Evolutionary conservation across 2,329 filamentous ascomycete species (phyloP), one percentile per base, ranked within the genome.

Genomic region (Cladosporium phlei): DNA sequence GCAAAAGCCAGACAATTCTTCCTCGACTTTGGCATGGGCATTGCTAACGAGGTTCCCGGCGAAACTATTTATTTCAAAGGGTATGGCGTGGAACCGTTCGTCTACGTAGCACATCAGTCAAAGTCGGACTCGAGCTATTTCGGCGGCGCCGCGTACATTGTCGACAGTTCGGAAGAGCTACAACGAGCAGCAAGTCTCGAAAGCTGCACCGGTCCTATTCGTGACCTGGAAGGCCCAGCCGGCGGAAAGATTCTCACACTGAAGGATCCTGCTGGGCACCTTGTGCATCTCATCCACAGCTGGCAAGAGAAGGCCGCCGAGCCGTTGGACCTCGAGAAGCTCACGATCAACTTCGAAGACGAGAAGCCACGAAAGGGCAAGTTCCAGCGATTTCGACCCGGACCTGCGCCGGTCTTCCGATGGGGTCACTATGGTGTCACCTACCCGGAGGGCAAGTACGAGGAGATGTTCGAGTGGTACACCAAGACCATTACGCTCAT

Each of bases 351-450:
- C 34, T 57, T 55, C 42, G 58, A 62, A 34, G 48, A 54, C 29
- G 56, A 59, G 20, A 66, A 65, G 50, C 59, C 55, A 3, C 38
- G 63, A 34, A 47, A 49, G 16, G 52, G 59, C 21, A 42, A 50
- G 7, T 65, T 65, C 49, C 57, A 63, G 22, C 56, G 64, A 4
- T 62, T 66, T 47, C 62, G 64, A 25, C 66, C 67, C 0, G 70
- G 70, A 1, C 70, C 70, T 3, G 70, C 70, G 0, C 67, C 68
- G 1, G 65, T 73, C 2, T 66, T 72, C 47, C 71, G 70, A 47
- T 59, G 71, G 9, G 69, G 69, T 19, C 70, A 73, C 50, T 72
- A 69, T 52, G 70, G 71, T 0, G 39, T 49, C 12, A 34, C 44
- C 3, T 49, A 47, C 55, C 69, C 20, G 67, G 66, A 43, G 62